phyloP scores from a whole-genome alignment of 2,329 filamentous ascomycete genomes.

The Talaromyces sp. region DNA sequence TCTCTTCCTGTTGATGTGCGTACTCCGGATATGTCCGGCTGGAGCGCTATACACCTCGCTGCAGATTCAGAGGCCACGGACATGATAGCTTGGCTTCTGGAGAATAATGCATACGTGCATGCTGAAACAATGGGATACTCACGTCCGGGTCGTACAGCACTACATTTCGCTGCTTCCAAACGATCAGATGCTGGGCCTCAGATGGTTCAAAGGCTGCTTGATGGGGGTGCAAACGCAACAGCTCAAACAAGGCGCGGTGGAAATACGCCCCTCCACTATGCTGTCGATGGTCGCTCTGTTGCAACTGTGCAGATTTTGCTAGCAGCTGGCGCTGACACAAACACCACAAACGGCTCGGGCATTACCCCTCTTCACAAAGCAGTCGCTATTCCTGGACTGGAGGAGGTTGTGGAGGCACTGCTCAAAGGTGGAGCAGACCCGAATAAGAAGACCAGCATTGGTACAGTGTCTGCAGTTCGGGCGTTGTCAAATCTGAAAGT shows the following conservation, averaged over 20 bases:
- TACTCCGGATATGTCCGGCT: constrained; percentile 4
- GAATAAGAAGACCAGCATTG: constrained; percentile 7
- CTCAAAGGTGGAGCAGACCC: constrained; percentile 4
- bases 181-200: not conserved
- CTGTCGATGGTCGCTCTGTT: constrained; percentile 2
- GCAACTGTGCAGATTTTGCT: not conserved
- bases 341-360: constrained; percentile 8
- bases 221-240: not conserved
- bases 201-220: constrained; percentile 5
- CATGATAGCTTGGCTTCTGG: constrained; percentile 2
- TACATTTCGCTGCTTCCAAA: constrained; percentile 11
- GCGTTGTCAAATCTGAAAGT: not conserved
- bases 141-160: not conserved
- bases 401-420: constrained; percentile 5
- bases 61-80: constrained; percentile 3
- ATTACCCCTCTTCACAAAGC: constrained; percentile 11
- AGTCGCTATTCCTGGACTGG: constrained; percentile 8
- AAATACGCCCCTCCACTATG: constrained; percentile 10
- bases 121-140: constrained; percentile 4
- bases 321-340: not conserved
- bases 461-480: not conserved
- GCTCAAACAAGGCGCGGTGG: not conserved
- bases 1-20: constrained; percentile 2
- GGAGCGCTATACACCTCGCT: constrained; percentile 6
- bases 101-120: constrained; percentile 5